A percentile compares a stretch with the other conserved stretches of the same genome.
These are phyloP conservation scores for Vachellia pachyceras DNA, from an alignment of 306 rosid genomes.

Conservation along the genomic window DNA sequence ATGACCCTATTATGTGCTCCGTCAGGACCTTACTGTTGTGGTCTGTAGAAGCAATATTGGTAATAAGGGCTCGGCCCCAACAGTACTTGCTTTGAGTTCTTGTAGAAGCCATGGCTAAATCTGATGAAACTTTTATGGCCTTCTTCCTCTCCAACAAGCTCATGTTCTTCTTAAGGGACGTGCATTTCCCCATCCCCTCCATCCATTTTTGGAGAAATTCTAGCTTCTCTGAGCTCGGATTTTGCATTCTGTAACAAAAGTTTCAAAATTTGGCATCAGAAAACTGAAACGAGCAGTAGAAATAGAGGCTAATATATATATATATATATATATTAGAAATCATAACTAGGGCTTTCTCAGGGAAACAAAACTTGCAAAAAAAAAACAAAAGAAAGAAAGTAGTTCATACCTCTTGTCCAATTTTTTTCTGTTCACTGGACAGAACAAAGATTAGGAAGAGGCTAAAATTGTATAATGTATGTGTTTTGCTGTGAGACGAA, in stretches of 20 bases:
- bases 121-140: conserved; percentile 75
- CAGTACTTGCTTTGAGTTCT: conserved; percentile 49
- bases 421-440: conserved; percentile 16
- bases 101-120: conserved; percentile 80
- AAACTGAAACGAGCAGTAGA: not conserved
- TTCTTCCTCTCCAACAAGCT: conserved; percentile 63
- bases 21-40: conserved; percentile 28
- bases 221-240: conserved; percentile 49
- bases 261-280: not conserved
- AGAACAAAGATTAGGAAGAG: conserved; percentile 38
- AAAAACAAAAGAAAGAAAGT: not conserved
- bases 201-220: conserved; percentile 77
- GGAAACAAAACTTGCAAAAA: not conserved
- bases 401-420: conserved; percentile 54
- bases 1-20: conserved; percentile 33
- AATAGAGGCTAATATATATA: not conserved
- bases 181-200: conserved; percentile 59
- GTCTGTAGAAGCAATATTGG: conserved; percentile 41
- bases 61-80: conserved; percentile 75
- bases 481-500: conserved; percentile 42
- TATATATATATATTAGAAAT: not conserved
- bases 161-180: conserved; percentile 54
- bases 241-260: conserved; percentile 55
- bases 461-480: not conserved
- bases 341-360: conserved; percentile 24